phyloP scores from a whole-genome alignment of 129 eudicot genomes.

The Glebionis coronaria region DNA sequence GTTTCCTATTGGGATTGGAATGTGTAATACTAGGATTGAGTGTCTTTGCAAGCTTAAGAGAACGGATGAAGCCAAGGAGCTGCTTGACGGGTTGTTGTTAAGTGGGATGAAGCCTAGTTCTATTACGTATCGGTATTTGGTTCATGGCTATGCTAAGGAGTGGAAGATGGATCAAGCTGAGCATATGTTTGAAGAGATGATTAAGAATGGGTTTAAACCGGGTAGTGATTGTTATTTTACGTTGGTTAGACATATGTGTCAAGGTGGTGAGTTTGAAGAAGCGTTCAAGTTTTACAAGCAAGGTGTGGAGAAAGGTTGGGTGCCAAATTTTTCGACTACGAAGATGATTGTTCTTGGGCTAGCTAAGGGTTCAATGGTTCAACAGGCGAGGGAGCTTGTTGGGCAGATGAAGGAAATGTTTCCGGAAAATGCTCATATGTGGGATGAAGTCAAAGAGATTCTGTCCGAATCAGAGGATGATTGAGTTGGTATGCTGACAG shows the following conservation, averaged over 20 bases:
- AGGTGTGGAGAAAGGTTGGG: no score
- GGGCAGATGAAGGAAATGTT: conserved; percentile 57
- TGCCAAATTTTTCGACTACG: conserved; percentile 66
- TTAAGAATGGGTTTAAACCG: no score
- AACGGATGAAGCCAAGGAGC: no score
- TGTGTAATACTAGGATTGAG: conserved; percentile 56
- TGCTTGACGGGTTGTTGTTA: conserved; percentile 44
- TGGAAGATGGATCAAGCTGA: conserved; percentile 65
- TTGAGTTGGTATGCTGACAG: conserved; percentile 21
- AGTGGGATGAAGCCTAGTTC: conserved; percentile 63
- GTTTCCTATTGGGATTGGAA: conserved; percentile 42
- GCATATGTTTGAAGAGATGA: no score
- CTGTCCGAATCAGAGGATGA: conserved; percentile 39
- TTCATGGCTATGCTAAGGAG: conserved; percentile 66
- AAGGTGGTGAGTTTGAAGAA: conserved; percentile 54
- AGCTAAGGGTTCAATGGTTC: conserved; percentile 45
- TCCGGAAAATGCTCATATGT: conserved; percentile 40
- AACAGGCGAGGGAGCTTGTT: conserved; percentile 63
- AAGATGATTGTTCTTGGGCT: conserved; percentile 72
- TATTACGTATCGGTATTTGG: conserved; percentile 48
- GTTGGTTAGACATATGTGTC: conserved; percentile 47
- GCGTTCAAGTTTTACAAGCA: no score
- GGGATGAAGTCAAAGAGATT: conserved; percentile 62
- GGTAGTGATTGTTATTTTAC: no score
- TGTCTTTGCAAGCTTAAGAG: conserved; percentile 84